Percentiles rank a stretch among this genome's conserved stretches.
phyloP scores from a whole-genome alignment of 768 basidiomycete genomes.

The Collybia sp. region DNA sequence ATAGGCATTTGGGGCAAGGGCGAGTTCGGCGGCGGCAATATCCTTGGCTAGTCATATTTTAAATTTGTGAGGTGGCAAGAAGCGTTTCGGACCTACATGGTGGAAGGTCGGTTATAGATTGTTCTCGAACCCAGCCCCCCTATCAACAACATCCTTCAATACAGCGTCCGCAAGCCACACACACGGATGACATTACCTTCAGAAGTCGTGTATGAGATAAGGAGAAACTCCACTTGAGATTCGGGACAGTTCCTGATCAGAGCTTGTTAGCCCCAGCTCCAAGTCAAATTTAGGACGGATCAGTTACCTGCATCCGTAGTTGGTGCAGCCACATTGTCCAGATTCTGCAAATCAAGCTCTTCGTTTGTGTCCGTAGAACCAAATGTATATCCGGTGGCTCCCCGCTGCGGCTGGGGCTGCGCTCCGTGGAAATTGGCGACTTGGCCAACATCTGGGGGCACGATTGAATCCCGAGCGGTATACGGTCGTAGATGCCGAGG shows the following conservation, averaged over 20 bases:
- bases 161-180: no score
- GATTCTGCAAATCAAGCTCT: background rate
- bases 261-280: background rate
- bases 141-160: background rate
- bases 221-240: background rate
- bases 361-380: background rate
- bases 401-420: background rate
- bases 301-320: background rate
- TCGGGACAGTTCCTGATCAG: background rate
- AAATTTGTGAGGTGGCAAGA: background rate
- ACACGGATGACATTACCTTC: no score
- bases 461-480: no score
- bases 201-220: background rate
- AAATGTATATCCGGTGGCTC: background rate
- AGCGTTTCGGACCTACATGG: conserved; percentile 5
- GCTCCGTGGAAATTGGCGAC: background rate
- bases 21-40: conserved; percentile 9
- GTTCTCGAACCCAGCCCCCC: conserved; percentile 12
- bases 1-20: conserved; percentile 10
- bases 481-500: no score
- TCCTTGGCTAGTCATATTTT: conserved; percentile 4
- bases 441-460: no score
- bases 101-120: conserved; percentile 11
- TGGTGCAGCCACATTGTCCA: background rate
- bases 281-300: background rate